Evolutionary conservation across 768 basidiomycete genomes (phyloP), one percentile per base, ranked within the genome.

Genomic region (Phlebiopsis flavidoalba): DNA sequence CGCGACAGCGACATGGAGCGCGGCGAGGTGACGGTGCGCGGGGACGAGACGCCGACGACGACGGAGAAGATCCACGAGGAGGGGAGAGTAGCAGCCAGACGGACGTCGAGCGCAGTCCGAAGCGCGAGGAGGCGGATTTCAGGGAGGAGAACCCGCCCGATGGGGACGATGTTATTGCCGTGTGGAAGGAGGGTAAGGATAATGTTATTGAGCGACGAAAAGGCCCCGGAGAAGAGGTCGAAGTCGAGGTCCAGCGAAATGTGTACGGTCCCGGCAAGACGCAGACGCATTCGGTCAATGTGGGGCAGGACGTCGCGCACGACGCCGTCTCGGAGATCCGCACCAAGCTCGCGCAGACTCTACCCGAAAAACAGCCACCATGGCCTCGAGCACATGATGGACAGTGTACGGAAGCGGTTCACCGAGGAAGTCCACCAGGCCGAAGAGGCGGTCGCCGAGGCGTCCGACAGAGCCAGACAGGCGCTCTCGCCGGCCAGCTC

Each of bases 151-250:
- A 67, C 7, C 74, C 74, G 10, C 80, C 82, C 1, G 81, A 85
- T 61, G 80, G 82, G 17, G 70, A 63, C 1, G 79, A 73, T 47
- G 61, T 70, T 10, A 64, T 76, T 3, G 64, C 76, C 24, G 87
- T 90, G 66, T 93, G 89, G 86, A 77, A 79, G 67, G 90, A 94
- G 68, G 89, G 89, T 2, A 77, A 81, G 33, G 81, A 88, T 69
- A 77, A 77, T 35, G 70, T 94, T 49, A 75, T 91, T 33, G 92
- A 94, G 68, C 75, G 80, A 40, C 79, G 80, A 10, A 68, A 65
- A 5, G 81, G 81, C 1, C 81, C 82, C 4, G 86, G 85, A 22
- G 83, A 84, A 59, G 90, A 91, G 76, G 69, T 77, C 22, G 73
- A 74, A 55, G 71, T 74, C 2, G 72, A 72, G 47, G 76, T 77